Base-by-base conservation (phyloP, 441 rosid species). In the Pelargonium cotyledonis region DNA sequence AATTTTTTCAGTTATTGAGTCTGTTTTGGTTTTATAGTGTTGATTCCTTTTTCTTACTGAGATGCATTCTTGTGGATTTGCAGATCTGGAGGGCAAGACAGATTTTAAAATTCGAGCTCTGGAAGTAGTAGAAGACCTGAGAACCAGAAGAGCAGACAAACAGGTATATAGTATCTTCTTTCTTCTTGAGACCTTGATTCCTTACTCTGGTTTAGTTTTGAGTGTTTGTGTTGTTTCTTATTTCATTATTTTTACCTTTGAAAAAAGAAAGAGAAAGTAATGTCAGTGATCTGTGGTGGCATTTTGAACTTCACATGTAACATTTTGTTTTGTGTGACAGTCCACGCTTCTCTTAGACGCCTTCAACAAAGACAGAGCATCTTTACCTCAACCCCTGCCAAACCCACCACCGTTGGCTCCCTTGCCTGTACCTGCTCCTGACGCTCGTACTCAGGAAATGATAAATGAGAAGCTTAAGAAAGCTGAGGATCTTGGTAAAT, bases 391-490 rank as follows among this genome's bases (percentile, higher is more conserved):
- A 76, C 93, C 99, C 14, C 71, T 82, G 46, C 94, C 89, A 70
- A 86, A 84, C 72, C 93, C 89, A 73, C 90, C 84, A 7, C 75
- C 91, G 47, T 73, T 87, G 80, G 87, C 95, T 69, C 82, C 93
- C 60, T 73, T 91, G 82, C 92, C 95, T 58, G 73, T 80, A 8
- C 83, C 87, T 76, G 80, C 89, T 26, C 96, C 91, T 0, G 97
- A 95, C 86, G 83, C 97, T 68, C 98, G 88, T 53, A 92, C 95
- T 6, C 99, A 95, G 78, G 99, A 95, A 79, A 90, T 95, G 97
- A 95, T 95, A 76, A 92, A 95, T 53, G 98, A 92, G 82, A 95
- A 95, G 82, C 79, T 95, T 75, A 92, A 90, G 87, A 90, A 88
- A 84, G 99, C 99, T 2, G 99, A 95, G 82, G 99, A 95, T 79